Conservation (phyloP, 2,329 filamentous ascomycete species). For the Aspergillus costaricaensis region DNA sequence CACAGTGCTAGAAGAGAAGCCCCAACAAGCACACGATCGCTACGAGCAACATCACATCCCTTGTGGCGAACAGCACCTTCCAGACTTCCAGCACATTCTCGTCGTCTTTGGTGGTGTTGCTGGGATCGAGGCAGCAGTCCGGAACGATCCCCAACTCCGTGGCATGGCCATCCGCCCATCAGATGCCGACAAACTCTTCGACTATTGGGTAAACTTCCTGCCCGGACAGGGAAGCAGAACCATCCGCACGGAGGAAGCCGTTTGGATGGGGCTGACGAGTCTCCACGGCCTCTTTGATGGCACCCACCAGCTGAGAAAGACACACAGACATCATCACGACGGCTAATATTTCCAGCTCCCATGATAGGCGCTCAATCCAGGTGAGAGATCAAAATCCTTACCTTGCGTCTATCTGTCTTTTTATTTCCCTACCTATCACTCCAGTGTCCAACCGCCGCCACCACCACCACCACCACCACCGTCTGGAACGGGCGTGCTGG, state of each 20-base stretch:
- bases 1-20: not conserved
- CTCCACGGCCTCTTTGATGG: conserved; percentile 58
- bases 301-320: conserved; percentile 18
- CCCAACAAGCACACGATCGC: not conserved
- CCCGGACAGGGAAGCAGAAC: conserved; percentile 79
- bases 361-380: not conserved
- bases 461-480: not conserved
- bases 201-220: conserved; percentile 80
- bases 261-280: conserved; percentile 73
- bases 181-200: conserved; percentile 72
- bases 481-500: not conserved
- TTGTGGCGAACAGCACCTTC: not conserved
- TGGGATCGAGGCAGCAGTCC: not conserved
- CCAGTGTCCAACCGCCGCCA: not conserved
- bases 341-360: not conserved
- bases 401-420: not conserved
- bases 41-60: not conserved
- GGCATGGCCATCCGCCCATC: conserved; percentile 60
- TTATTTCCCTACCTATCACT: not conserved
- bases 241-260: conserved; percentile 80
- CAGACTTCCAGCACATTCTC: not conserved
- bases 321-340: conserved; percentile 1
- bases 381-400: not conserved
- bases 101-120: not conserved
- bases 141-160: not conserved